Evolutionary conservation across 257 asterid genomes (phyloP), one percentile per base, ranked within the genome.

Genomic region (Cinchona pubescens): DNA sequence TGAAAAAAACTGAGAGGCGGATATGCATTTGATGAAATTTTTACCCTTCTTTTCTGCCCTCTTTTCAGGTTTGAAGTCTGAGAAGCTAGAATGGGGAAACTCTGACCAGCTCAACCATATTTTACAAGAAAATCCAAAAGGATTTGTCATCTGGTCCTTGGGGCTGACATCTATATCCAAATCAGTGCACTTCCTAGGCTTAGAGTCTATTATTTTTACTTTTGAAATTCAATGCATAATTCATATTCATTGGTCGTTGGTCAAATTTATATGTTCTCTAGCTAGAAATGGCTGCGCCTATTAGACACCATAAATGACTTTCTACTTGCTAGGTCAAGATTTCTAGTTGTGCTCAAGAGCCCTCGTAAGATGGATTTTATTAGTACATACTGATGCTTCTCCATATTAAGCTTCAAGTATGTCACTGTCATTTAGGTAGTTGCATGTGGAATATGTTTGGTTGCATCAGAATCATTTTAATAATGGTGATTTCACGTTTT

Each of bases 111-210:
- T 92, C 68, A 65, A 91, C 76, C 4, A 25, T 73, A 82, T 94
- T 64, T 77, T 94, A 84, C 81, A 84, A 78, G 80, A 58, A 80
- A 92, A 84, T 79, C 86, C 90, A 0, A 74, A 75, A 76, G 99
- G 97, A 84, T 94, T 92, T 76, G 97, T n/a, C n/a, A 94, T 83
- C 86, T 92, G 78, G 84, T 94, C 67, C 93, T 94, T 68, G 99
- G 99, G 79, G 99, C 97, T 72, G 99, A 94, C 90, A 94, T 94
- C 67, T 94, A 93, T 93, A 93, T 91, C 98, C 98, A 73, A 46
- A 74, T 74, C 43, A 72, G 13, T 74, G 45, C 72, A 45, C 32
- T 75, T 80, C 53, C 69, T 75, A 53, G 70, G 45, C 71, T 67
- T 42, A 70, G 43, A 19, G 74, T 42, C 46, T 29, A 72, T 40